Conservation (phyloP, 108 stramenopile genomes). For the Cyclostephanos tholiformis region DNA sequence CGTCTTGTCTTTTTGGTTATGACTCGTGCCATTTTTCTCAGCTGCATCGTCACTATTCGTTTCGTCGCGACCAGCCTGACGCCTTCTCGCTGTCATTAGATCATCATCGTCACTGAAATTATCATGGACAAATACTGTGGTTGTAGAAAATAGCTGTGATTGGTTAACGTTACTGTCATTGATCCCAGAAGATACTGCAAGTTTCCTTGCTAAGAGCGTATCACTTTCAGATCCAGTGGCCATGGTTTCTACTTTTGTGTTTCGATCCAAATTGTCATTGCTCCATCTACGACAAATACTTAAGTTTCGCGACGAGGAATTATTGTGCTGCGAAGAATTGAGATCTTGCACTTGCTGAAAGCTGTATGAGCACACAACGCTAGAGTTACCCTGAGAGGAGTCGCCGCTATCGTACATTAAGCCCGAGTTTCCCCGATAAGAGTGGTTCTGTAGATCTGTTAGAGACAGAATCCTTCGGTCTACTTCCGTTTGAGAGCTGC, state of each 20-base stretch:
- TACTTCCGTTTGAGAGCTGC: too few species aligned
- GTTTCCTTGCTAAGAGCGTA: conserved; percentile 12
- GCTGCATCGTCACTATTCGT: too few species aligned
- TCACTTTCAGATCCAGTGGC: background rate
- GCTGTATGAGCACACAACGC: too few species aligned
- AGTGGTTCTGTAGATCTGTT: too few species aligned
- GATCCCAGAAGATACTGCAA: background rate
- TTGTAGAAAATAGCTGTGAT: background rate
- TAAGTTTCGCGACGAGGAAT: background rate
- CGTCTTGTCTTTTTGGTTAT: too few species aligned
- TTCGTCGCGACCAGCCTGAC: background rate
- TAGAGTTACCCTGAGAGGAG: background rate
- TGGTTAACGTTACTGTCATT: background rate
- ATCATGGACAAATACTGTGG: background rate
- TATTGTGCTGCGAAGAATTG: too few species aligned
- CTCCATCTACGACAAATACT: too few species aligned
- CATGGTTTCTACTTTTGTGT: background rate
- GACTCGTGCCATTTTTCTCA: too few species aligned
- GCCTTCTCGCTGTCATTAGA: conserved; percentile 2
- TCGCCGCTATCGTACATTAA: background rate
- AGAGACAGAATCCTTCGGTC: too few species aligned
- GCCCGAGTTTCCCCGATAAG: too few species aligned
- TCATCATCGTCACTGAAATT: background rate
- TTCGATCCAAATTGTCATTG: conserved; percentile 1
- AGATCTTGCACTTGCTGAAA: too few species aligned